Percentiles rank a stretch among this genome's conserved stretches.
These are phyloP conservation scores for Hortaea werneckii DNA, from an alignment of 2,329 filamentous ascomycete species.

Conservation along the genomic window DNA sequence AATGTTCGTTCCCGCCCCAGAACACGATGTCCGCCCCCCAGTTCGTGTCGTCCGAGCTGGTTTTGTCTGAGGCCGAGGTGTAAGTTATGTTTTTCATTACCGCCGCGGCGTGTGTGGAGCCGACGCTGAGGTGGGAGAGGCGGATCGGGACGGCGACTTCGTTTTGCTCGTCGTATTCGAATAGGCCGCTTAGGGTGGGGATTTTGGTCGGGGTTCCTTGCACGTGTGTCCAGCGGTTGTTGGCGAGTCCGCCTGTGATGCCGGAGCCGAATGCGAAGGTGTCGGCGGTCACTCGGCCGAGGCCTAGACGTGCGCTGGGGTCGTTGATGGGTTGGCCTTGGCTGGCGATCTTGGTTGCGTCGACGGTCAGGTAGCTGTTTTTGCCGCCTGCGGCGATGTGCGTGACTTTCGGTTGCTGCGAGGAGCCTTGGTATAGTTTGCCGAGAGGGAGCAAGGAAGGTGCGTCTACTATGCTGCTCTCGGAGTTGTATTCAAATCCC, in stretches of 20 bases:
- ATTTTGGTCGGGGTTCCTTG: slow-evolving; percentile 70
- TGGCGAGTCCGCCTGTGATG: slow-evolving; percentile 73
- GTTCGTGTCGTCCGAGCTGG: slow-evolving; percentile 59
- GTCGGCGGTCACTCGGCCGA: slow-evolving; percentile 57
- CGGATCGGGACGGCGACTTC: slow-evolving; percentile 67
- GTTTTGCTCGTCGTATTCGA: slow-evolving; percentile 71
- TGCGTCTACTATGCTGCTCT: slow-evolving; percentile 53
- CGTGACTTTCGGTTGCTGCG: slow-evolving; percentile 57
- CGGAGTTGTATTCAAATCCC: slow-evolving; percentile 61
- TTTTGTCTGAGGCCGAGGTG: slow-evolving; percentile 37
- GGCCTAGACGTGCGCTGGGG: slow-evolving; percentile 16
- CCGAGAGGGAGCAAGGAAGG: slow-evolving; percentile 62
- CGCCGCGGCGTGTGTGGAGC: slow-evolving; percentile 70
- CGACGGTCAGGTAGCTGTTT: slow-evolving; percentile 80
- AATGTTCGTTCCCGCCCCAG: slow-evolving; percentile 93
- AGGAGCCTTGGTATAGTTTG: slow-evolving; percentile 60
- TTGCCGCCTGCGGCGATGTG: slow-evolving; percentile 73
- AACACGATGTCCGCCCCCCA: slow-evolving; percentile 83
- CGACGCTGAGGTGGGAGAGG: slow-evolving; percentile 61
- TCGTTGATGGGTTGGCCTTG: slow-evolving; percentile 13
- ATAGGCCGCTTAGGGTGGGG: slow-evolving; percentile 70
- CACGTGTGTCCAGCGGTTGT: slow-evolving; percentile 79
- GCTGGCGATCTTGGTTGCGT: slow-evolving; percentile 50
- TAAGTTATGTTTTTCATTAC: slow-evolving; percentile 68
- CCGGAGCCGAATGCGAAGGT: slow-evolving; percentile 82